phyloP scores from a whole-genome alignment of 495 filamentous ascomycete genomes.

The Bathelium albidoporum region DNA sequence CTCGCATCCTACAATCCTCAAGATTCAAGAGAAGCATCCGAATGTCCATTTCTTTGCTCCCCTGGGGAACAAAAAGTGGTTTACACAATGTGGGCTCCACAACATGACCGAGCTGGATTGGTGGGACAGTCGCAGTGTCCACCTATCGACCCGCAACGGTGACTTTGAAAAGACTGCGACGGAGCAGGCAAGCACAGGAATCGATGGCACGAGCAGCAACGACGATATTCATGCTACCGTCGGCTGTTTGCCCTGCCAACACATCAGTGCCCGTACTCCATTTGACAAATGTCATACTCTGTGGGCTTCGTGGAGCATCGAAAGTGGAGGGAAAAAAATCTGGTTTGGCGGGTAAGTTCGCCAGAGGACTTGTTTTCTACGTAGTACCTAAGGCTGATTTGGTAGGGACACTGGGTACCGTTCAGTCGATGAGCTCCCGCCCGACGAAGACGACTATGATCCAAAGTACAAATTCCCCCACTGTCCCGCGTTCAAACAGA shows the following conservation, averaged over 20 bases:
- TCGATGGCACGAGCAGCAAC: conserved; percentile 12
- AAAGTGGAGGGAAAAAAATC: conserved; percentile 62
- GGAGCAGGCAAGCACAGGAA: conserved; percentile 6
- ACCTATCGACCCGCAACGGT: conserved; percentile 31
- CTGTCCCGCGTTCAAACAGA: conserved; percentile 80
- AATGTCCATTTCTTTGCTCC: conserved; percentile 83
- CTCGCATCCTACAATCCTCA: conserved; percentile 59
- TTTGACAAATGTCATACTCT: conserved; percentile 66
- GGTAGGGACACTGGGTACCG: conserved; percentile 64
- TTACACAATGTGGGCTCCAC: conserved; percentile 50
- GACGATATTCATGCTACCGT: conserved; percentile 60
- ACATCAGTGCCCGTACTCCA: conserved; percentile 56
- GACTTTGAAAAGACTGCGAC: conserved; percentile 7
- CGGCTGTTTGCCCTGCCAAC: conserved; percentile 78
- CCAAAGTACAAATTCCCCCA: conserved; percentile 58
- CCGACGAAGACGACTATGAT: conserved; percentile 60
- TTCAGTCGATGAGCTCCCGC: conserved; percentile 56
- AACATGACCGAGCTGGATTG: conserved; percentile 88
- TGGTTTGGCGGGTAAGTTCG: conserved; percentile 53
- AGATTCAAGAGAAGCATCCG: conserved; percentile 61
- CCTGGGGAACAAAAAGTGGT: conserved; percentile 83
- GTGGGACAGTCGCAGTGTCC: conserved; percentile 80
- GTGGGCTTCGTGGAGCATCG: conserved; percentile 80
- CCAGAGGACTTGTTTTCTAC: background rate
- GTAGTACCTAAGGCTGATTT: background rate